Evolutionary conservation across 208 protist species (phyloP).

Genomic region (Trypanosoma conorhini): DNA sequence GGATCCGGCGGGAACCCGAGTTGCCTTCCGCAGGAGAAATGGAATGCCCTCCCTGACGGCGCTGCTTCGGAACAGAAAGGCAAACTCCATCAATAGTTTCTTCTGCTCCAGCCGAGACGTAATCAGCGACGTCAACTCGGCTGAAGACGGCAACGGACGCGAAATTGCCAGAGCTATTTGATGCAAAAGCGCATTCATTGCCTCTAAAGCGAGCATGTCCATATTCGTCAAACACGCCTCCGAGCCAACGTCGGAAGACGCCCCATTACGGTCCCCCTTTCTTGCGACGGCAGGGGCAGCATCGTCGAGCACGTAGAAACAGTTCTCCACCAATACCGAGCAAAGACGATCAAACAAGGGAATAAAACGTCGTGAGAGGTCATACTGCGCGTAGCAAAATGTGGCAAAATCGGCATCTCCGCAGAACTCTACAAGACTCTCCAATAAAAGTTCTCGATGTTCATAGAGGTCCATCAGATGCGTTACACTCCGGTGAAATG

Average conservation of each 20-base stretch:
- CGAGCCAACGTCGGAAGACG: conserved; percentile 2
- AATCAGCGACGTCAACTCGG: conserved; percentile 16
- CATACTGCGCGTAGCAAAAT: conserved; percentile 88
- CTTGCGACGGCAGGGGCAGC: not conserved
- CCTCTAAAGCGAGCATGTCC: conserved; percentile 21
- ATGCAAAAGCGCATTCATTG: conserved; percentile 22
- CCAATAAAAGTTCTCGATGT: conserved; percentile 79
- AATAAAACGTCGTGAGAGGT: conserved; percentile 75
- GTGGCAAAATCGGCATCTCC: conserved; percentile 55
- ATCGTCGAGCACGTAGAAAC: conserved; percentile 18
- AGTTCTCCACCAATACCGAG: conserved; percentile 54
- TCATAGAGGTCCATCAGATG: conserved; percentile 52
- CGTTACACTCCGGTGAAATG: conserved; percentile 25
- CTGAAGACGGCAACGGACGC: not conserved
- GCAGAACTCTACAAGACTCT: conserved; percentile 87
- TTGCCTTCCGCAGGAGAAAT: conserved; percentile 66
- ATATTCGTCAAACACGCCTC: conserved; percentile 12
- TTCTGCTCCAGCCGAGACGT: conserved; percentile 46
- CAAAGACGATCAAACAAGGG: conserved; percentile 72
- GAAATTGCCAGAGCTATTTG: conserved; percentile 13
- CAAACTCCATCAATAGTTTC: conserved; percentile 59
- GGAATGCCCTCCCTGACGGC: conserved; percentile 80
- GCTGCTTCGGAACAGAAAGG: conserved; percentile 57
- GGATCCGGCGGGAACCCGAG: conserved; percentile 39
- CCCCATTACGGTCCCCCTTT: not conserved